Conservation (phyloP, 208 protist species). For the Trypanosoma caninum region DNA sequence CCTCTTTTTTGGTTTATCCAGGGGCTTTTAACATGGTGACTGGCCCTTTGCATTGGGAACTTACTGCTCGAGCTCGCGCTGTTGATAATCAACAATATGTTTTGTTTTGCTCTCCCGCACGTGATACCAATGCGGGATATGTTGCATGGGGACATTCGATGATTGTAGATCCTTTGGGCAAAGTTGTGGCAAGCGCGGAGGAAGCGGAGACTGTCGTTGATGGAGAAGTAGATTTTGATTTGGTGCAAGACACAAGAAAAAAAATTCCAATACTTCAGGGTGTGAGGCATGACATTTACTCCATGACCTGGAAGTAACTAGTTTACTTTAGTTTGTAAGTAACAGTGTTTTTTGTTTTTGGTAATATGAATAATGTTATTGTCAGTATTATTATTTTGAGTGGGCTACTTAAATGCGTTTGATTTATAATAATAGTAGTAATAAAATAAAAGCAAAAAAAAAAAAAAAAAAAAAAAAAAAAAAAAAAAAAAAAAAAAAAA, state of each 20-base stretch:
- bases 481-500: background rate
- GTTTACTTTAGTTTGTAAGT: background rate
- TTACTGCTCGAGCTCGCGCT: slow-evolving; percentile 87
- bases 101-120: slow-evolving; percentile 92
- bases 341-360: background rate
- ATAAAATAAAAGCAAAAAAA: too few species aligned
- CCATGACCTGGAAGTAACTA: slow-evolving; percentile 49
- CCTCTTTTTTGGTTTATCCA: slow-evolving; percentile 94
- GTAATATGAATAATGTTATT: too few species aligned
- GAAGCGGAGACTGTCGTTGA: slow-evolving; percentile 65
- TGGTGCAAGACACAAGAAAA: slow-evolving; percentile 38
- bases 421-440: too few species aligned
- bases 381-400: background rate
- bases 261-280: slow-evolving; percentile 81
- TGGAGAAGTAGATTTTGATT: slow-evolving; percentile 57
- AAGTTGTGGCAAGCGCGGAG: slow-evolving; percentile 56
- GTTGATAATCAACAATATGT: slow-evolving; percentile 96
- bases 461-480: too few species aligned
- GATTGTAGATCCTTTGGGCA: slow-evolving; percentile 91
- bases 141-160: slow-evolving; percentile 97
- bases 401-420: too few species aligned
- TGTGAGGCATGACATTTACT: slow-evolving; percentile 73
- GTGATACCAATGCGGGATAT: slow-evolving; percentile 86
- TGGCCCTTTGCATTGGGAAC: slow-evolving; percentile 97
- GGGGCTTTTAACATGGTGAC: slow-evolving; percentile 99